Percentiles rank a stretch among this genome's conserved stretches.
Conservation (phyloP, 345 rosid genomes). For the Salix suchowensis region DNA sequence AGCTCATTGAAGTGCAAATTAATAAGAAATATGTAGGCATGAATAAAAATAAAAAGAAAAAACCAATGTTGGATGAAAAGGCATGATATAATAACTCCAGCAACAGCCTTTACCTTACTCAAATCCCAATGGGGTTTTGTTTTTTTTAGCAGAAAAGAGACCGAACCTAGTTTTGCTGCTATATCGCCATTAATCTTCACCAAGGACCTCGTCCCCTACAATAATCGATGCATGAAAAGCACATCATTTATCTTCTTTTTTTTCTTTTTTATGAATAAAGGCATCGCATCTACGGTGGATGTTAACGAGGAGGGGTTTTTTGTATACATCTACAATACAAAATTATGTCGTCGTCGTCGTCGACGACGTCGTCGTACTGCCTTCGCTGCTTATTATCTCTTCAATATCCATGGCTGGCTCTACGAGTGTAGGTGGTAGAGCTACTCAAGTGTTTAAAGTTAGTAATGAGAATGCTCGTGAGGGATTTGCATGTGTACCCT, state of each 20-base stretch:
- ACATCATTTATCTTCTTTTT: no score
- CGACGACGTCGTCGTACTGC: no score
- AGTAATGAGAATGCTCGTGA: conserved; percentile 2
- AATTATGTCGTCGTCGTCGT: no score
- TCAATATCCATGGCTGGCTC: not conserved
- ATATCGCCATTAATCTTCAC: conserved; percentile 2
- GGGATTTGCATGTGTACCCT: conserved; percentile 22
- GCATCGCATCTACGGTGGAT: no score
- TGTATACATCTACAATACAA: no score
- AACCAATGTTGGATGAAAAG: not conserved
- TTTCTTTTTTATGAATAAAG: no score
- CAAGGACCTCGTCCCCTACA: conserved; percentile 5
- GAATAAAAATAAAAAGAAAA: not conserved
- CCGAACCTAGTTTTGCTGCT: conserved; percentile 22
- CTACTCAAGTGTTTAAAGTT: conserved; percentile 13
- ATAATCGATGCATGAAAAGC: no score
- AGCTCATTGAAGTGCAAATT: not conserved
- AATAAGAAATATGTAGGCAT: not conserved
- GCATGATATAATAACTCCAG: not conserved
- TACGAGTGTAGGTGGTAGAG: not conserved
- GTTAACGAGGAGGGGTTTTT: no score
- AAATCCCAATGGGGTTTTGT: conserved; percentile 31
- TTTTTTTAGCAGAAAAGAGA: conserved; percentile 17
- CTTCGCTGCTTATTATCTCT: not conserved
- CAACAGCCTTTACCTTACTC: conserved; percentile 12